A percentile compares a stretch with the other conserved stretches of the same genome.
phyloP scores from a whole-genome alignment of 768 basidiomycete species.

The Macrolepiota fuliginosa region DNA sequence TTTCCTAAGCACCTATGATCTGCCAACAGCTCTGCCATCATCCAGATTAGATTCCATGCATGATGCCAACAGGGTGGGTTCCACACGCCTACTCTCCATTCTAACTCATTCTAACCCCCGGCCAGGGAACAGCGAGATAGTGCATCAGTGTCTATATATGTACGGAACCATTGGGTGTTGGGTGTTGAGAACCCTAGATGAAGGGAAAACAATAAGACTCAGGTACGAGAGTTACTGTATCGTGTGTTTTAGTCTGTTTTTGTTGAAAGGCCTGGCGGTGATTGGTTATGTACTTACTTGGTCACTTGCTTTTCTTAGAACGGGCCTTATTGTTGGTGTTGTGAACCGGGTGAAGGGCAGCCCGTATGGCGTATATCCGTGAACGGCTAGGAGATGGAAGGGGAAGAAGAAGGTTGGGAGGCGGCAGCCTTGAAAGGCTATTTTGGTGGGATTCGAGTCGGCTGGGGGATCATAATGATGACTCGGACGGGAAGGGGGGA shows the following conservation, averaged over 20 bases:
- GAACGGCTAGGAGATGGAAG: background rate
- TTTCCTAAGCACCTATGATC: background rate
- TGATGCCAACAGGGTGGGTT: background rate
- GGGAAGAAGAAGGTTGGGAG: too few species aligned
- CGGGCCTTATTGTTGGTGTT: background rate
- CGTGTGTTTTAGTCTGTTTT: background rate
- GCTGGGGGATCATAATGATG: background rate
- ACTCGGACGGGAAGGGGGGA: background rate
- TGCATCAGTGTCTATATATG: conserved; percentile 8
- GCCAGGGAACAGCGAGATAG: background rate
- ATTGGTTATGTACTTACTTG: background rate
- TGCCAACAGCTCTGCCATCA: background rate
- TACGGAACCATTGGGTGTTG: background rate
- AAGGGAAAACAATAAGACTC: conserved; percentile 7
- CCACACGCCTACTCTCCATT: background rate
- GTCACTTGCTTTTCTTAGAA: conserved; percentile 1
- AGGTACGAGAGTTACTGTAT: conserved; percentile 2
- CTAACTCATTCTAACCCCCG: background rate
- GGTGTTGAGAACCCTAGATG: background rate
- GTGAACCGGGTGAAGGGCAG: background rate
- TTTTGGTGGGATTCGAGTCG: background rate
- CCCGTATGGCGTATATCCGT: background rate
- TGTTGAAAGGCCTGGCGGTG: background rate
- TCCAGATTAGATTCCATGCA: too few species aligned
- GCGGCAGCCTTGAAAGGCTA: background rate